Evolutionary conservation across 768 basidiomycete species (phyloP).

Genomic region (Pleurotus cornucopiae): DNA sequence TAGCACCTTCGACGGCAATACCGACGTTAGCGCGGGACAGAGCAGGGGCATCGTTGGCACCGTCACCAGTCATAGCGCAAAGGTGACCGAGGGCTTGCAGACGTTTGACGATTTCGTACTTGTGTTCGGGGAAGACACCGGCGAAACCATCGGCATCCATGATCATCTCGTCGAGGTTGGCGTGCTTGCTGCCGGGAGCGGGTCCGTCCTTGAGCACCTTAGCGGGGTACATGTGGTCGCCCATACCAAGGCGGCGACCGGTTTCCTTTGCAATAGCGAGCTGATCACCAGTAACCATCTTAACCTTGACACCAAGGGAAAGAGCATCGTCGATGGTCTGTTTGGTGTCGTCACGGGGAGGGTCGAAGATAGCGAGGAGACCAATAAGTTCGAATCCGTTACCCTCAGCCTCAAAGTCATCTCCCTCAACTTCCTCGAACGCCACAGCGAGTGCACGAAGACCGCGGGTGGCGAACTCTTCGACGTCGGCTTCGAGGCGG

Average conservation of each 20-base stretch:
- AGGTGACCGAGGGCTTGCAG: slow-evolving; percentile 94
- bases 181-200: slow-evolving; percentile 78
- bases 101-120: slow-evolving; percentile 99
- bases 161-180: slow-evolving; percentile 93
- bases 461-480: slow-evolving; percentile 94
- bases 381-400: slow-evolving; percentile 98
- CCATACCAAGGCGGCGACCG: slow-evolving; percentile 94
- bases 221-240: slow-evolving; percentile 99
- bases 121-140: slow-evolving; percentile 99
- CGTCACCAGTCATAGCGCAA: slow-evolving; percentile 99
- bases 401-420: slow-evolving; percentile 81
- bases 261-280: slow-evolving; percentile 99
- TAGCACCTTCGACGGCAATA: slow-evolving; percentile 99
- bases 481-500: slow-evolving; percentile 89
- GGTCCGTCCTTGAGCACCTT: slow-evolving; percentile 99
- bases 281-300: slow-evolving; percentile 99
- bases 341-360: slow-evolving; percentile 97
- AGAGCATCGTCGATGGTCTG: slow-evolving; percentile 98
- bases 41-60: slow-evolving; percentile 98
- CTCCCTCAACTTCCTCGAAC: slow-evolving; percentile 85
- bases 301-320: slow-evolving; percentile 94
- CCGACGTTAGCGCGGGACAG: slow-evolving; percentile 98
- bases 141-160: slow-evolving; percentile 99
- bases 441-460: slow-evolving; percentile 97
- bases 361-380: slow-evolving; percentile 96